phyloP scores from a whole-genome alignment of 2,329 filamentous ascomycete species.

The Trichoderma semiorbis region DNA sequence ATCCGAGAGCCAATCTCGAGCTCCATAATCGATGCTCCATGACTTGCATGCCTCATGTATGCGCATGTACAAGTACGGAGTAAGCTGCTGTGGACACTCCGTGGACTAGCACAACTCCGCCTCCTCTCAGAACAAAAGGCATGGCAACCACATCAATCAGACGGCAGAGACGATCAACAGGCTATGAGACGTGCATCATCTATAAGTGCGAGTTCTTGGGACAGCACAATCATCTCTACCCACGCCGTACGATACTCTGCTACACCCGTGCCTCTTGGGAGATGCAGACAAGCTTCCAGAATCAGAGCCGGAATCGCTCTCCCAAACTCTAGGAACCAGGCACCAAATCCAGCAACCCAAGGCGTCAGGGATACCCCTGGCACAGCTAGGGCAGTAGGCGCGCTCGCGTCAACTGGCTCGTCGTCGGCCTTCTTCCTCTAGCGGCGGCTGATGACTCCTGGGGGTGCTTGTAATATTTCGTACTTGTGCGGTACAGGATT shows the following conservation, averaged over 20 bases:
- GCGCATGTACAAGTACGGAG: constrained; percentile 4
- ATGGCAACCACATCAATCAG: constrained; percentile 1
- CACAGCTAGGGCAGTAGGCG: background rate
- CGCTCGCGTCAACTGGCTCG: constrained; percentile 8
- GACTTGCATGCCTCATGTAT: constrained; percentile 15
- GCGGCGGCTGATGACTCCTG: background rate
- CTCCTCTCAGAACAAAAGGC: background rate
- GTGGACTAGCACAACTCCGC: background rate
- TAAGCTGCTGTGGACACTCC: constrained; percentile 1
- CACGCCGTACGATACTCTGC: background rate
- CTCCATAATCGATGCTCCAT: background rate
- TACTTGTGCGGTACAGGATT: background rate
- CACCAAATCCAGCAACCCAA: background rate
- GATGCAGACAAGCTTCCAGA: background rate
- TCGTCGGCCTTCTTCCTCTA: background rate
- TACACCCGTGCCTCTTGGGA: background rate
- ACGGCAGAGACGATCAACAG: background rate
- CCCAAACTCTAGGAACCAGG: background rate
- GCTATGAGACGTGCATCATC: background rate
- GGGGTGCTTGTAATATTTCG: background rate
- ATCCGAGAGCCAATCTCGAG: constrained; percentile 8
- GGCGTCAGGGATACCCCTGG: background rate
- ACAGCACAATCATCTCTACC: background rate
- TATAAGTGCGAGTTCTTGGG: background rate
- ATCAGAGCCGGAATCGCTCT: background rate